These are phyloP conservation scores for Corylus heterophylla DNA, from an alignment of 306 rosid genomes.

Conservation along the genomic window DNA sequence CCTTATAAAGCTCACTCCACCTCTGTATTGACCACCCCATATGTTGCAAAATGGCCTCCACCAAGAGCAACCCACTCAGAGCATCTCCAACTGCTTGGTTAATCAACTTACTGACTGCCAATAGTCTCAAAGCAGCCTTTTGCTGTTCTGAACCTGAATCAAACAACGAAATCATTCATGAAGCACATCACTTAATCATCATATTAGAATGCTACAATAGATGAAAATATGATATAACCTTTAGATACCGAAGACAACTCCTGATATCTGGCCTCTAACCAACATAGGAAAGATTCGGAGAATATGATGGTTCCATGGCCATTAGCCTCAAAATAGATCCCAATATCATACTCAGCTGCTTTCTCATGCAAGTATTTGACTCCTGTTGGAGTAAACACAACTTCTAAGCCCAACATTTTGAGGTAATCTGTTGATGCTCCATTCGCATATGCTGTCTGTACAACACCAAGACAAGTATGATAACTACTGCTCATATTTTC, in stretches of 20 bases:
- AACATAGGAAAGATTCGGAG: constrained; percentile 57
- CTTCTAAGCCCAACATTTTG: constrained; percentile 73
- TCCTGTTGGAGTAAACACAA: constrained; percentile 81
- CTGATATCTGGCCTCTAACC: constrained; percentile 52
- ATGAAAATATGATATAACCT: constrained; percentile 45
- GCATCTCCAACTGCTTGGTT: constrained; percentile 98
- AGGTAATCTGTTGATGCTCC: constrained; percentile 88
- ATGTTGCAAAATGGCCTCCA: constrained; percentile 78
- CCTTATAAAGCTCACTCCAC: constrained; percentile 87
- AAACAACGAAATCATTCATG: constrained; percentile 25
- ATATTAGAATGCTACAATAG: constrained; percentile 22
- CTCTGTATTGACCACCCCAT: constrained; percentile 71
- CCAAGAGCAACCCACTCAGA: constrained; percentile 83
- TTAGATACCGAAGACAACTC: constrained; percentile 48
- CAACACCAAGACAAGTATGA: constrained; percentile 64
- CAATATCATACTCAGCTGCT: constrained; percentile 78
- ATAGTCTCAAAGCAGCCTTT: constrained; percentile 74
- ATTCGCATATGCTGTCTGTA: constrained; percentile 96
- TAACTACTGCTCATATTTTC: constrained; percentile 21
- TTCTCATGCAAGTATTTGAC: constrained; percentile 87
- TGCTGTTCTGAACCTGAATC: constrained; percentile 62
- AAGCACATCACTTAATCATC: constrained; percentile 18
- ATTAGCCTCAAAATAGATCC: constrained; percentile 97
- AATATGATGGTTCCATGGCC: constrained; percentile 93
- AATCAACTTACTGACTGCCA: constrained; percentile 74